Conservation (phyloP, 208 protist species). For the Trypanosoma platydactyli region DNA sequence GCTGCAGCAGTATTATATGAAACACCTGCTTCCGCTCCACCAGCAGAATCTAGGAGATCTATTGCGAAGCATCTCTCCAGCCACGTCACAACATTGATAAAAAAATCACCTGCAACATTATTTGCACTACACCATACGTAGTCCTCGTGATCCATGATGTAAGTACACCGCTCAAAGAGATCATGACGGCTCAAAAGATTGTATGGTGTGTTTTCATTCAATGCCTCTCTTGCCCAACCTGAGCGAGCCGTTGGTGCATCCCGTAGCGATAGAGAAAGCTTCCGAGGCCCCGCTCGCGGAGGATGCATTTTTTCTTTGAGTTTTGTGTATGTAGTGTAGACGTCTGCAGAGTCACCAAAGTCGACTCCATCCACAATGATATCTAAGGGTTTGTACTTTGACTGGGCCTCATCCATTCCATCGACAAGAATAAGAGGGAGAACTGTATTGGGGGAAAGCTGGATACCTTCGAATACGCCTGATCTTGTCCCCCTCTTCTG, state of each 20-base stretch:
- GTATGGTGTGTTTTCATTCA: conserved; percentile 44
- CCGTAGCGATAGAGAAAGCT: neutral
- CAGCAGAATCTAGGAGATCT: conserved; percentile 32
- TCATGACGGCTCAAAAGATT: conserved; percentile 40
- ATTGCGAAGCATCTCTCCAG: conserved; percentile 70
- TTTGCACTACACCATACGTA: conserved; percentile 60
- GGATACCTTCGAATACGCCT: conserved; percentile 44
- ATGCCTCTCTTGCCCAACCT: conserved; percentile 37
- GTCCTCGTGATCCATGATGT: conserved; percentile 71
- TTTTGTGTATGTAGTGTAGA: neutral
- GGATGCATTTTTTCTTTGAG: neutral
- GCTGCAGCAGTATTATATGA: neutral
- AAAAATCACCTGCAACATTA: conserved; percentile 27
- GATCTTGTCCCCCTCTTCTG: conserved; percentile 8
- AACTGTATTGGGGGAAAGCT: conserved; percentile 51
- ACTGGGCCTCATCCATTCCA: conserved; percentile 31
- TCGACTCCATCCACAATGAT: conserved; percentile 71
- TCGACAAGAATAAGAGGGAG: conserved; percentile 53
- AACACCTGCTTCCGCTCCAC: neutral
- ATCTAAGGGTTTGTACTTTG: conserved; percentile 55
- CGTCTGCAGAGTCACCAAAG: conserved; percentile 27
- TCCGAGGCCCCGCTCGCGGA: neutral
- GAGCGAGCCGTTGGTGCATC: conserved; percentile 7
- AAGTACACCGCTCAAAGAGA: conserved; percentile 47
- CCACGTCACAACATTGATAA: conserved; percentile 54